phyloP scores from a whole-genome alignment of 768 basidiomycete genomes.

The Rhodotorula taiwanensis region DNA sequence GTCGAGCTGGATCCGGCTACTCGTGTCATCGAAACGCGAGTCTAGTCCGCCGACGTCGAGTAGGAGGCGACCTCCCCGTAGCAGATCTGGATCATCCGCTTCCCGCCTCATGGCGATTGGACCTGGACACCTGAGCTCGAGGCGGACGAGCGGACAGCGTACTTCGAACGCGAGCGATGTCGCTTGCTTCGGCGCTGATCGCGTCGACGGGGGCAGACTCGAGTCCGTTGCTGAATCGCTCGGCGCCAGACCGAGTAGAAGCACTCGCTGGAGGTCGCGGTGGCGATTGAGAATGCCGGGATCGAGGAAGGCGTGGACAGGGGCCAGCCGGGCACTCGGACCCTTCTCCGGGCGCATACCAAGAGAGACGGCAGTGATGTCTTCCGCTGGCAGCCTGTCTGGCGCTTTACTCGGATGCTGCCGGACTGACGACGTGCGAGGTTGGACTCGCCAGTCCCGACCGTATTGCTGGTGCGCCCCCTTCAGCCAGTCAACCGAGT shows the following conservation, averaged over 20 bases:
- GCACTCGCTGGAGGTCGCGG: slow-evolving; percentile 35
- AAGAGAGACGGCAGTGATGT: too few relatives aligned
- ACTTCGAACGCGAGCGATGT: neutral
- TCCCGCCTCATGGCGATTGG: neutral
- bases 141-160: neutral
- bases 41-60: neutral
- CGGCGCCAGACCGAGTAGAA: slow-evolving; percentile 41
- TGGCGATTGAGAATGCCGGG: slow-evolving; percentile 26
- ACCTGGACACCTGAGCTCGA: slow-evolving; percentile 6
- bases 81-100: neutral
- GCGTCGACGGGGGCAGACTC: neutral
- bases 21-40: neutral
- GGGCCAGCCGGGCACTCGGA: slow-evolving; percentile 1
- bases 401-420: too few relatives aligned
- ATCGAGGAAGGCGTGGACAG: slow-evolving; percentile 44
- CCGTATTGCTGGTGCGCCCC: neutral
- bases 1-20: too few relatives aligned
- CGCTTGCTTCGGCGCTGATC: neutral
- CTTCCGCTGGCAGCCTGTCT: too few relatives aligned
- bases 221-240: too few relatives aligned
- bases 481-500: neutral
- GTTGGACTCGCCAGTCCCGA: neutral
- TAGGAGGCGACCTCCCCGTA: neutral
- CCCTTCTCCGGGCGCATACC: too few relatives aligned
- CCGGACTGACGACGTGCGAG: neutral